A percentile compares a stretch with the other conserved stretches of the same genome.
phyloP scores from a whole-genome alignment of 139 green algal species.

The Haematococcus lacustris region DNA sequence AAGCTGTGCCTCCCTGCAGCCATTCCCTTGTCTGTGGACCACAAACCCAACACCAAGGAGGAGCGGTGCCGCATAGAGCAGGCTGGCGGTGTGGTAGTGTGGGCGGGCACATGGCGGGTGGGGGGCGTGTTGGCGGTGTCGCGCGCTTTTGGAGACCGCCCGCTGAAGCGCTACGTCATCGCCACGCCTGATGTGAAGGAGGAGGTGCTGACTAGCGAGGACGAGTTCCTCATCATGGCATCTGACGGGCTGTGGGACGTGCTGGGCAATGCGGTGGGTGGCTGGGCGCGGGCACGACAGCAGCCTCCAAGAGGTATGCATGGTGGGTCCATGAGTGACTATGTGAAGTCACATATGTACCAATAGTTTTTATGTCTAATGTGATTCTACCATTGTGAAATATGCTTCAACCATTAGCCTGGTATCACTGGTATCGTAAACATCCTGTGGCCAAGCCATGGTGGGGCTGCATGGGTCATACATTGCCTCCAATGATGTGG shows the following conservation, averaged over 20 bases:
- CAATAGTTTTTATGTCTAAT: too few species aligned
- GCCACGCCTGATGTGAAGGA: conserved; percentile 72
- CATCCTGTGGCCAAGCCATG: too few species aligned
- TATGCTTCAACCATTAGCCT: too few species aligned
- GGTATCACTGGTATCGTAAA: too few species aligned
- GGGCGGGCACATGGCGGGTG: conserved; percentile 92
- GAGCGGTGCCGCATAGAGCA: conserved; percentile 87
- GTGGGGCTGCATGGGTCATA: too few species aligned
- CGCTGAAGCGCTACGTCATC: conserved; percentile 85
- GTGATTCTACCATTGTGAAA: too few species aligned
- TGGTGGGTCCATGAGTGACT: too few species aligned
- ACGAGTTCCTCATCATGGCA: conserved; percentile 79
- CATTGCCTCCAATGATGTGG: too few species aligned
- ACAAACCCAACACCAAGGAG: conserved; percentile 90
- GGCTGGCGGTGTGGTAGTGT: conserved; percentile 83
- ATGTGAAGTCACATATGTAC: too few species aligned
- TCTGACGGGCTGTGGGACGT: conserved; percentile 94
- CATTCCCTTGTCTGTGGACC: conserved; percentile 70
- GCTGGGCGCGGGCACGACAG: too few species aligned
- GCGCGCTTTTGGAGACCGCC: conserved; percentile 87
- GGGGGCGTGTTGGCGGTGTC: conserved; percentile 91
- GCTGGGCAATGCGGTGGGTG: conserved; percentile 72
- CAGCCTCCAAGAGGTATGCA: too few species aligned
- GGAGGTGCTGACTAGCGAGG: conserved; percentile 48
- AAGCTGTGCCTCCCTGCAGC: conserved; percentile 17